Base-by-base conservation (phyloP, 345 rosid genomes). In the Crucihimalaya himalaica region DNA sequence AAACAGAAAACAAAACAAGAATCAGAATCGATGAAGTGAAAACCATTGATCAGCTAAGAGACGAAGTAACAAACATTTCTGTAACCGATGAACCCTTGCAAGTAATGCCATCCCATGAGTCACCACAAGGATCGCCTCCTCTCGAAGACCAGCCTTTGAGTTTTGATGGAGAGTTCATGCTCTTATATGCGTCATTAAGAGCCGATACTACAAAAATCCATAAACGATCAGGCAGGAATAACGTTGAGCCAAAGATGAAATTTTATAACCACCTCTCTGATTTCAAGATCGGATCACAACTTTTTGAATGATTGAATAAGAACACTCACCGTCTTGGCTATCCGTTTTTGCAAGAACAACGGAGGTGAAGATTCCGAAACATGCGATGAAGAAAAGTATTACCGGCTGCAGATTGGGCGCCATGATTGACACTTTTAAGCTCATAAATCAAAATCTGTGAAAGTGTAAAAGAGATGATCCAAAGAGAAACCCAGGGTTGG, bases 101-200 rank as follows among this genome's bases (percentile, higher is more conserved):
- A 67, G 78, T 79, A 72, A 95, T 84, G 72, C 98, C 99, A 78
- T 87, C 81, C 97, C 99, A 95, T 28, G 88, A 81, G 28, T 87
- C 89, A 4, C 86, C 93, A 74, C 99, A 92, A 70, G 97, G 97
- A 78, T 92, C 96, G 1, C 99, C 98, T 8, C 97, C 97, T 37
- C 74, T 73, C 13, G 88, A 57, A 79, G 82, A 70, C 99, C 99
- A 95, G 15, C 88, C 89, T 20, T 47, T 83, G 70, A 95, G 77
- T 74, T 81, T 67, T 20, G 92, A 86, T 34, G 97, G 93, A 57
- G 92, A 86, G 80, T 88, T 87, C 81, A 95, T 81, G 85, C 89
- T 88, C 63, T 85, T 92, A 58, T 72, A 92, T 84, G 89, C 86
- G 34, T 86, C 97, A 75, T 90, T 95, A 37, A 95, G 93, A 62